Evolutionary conservation across 805 yeast genomes (phyloP).

Genomic region (Starmerella geochares): DNA sequence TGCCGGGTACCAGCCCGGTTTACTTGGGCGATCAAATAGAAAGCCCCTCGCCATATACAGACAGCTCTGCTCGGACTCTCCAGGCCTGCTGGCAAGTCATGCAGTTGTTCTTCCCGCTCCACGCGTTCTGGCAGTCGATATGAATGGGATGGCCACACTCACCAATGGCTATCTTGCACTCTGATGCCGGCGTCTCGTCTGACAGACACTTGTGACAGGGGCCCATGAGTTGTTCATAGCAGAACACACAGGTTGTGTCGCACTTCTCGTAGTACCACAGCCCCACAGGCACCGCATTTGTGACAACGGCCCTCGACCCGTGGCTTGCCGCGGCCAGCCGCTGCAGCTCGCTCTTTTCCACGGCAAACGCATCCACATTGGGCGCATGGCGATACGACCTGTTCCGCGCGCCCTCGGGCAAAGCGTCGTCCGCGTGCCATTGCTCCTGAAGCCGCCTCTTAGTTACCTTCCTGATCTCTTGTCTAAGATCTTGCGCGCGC

Average conservation of each 20-base stretch:
- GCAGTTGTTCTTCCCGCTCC: background rate
- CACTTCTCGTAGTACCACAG: conserved; percentile 9
- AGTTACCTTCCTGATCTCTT: background rate
- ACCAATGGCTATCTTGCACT: conserved; percentile 9
- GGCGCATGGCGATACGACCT: background rate
- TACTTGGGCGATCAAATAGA: background rate
- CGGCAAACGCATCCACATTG: background rate
- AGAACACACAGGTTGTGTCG: conserved; percentile 11
- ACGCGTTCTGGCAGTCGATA: conserved; percentile 11
- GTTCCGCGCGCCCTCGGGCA: background rate
- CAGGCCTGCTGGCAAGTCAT: conserved; percentile 14
- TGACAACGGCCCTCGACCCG: background rate
- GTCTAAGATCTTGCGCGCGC: background rate
- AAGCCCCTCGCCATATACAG: background rate
- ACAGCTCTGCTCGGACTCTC: background rate
- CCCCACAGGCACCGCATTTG: conserved; percentile 1
- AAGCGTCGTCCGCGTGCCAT: background rate
- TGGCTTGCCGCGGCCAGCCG: background rate
- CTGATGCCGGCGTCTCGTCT: background rate
- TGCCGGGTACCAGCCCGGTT: no score
- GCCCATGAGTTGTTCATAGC: conserved; percentile 15
- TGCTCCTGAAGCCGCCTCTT: background rate
- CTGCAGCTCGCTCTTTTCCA: background rate
- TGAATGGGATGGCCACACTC: conserved; percentile 16
- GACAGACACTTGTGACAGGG: conserved; percentile 12